These are phyloP conservation scores for Cajanus cajan DNA, from an alignment of 306 rosid genomes.

Conservation along the genomic window DNA sequence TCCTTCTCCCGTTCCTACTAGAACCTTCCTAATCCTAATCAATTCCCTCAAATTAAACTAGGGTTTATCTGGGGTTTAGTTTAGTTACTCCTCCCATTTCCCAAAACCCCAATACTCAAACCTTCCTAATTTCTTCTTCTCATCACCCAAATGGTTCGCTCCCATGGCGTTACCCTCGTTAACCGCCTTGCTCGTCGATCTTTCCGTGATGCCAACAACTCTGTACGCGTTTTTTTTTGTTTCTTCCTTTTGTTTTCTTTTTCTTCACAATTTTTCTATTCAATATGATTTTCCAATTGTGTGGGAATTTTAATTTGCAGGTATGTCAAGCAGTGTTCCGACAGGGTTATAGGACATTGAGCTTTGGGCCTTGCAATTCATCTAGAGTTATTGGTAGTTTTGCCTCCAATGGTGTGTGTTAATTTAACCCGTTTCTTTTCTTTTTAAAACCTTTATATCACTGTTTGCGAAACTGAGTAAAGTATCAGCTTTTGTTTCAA, in stretches of 20 bases:
- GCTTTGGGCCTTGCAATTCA: constrained; percentile 41
- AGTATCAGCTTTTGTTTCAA: not conserved
- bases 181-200: constrained; percentile 60
- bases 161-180: constrained; percentile 55
- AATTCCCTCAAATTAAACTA: constrained; percentile 10
- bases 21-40: constrained; percentile 20
- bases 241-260: not conserved
- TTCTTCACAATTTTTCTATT: not conserved
- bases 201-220: constrained; percentile 24
- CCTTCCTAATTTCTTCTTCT: not conserved
- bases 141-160: constrained; percentile 66
- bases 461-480: not conserved
- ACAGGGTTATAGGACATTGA: constrained; percentile 53
- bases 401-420: constrained; percentile 45
- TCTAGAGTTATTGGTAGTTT: constrained; percentile 40
- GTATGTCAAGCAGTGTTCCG: constrained; percentile 39
- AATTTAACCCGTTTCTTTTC: not conserved
- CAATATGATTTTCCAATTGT: not conserved
- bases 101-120: constrained; percentile 10
- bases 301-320: constrained; percentile 37
- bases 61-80: constrained; percentile 70
- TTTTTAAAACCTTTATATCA: not conserved
- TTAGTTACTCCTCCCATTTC: not conserved
- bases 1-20: not conserved
- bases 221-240: constrained; percentile 25